Evolutionary conservation across 306 rosid genomes (phyloP), one percentile per base, ranked within the genome.

Genomic region (Amphicarpaea edgeworthii): DNA sequence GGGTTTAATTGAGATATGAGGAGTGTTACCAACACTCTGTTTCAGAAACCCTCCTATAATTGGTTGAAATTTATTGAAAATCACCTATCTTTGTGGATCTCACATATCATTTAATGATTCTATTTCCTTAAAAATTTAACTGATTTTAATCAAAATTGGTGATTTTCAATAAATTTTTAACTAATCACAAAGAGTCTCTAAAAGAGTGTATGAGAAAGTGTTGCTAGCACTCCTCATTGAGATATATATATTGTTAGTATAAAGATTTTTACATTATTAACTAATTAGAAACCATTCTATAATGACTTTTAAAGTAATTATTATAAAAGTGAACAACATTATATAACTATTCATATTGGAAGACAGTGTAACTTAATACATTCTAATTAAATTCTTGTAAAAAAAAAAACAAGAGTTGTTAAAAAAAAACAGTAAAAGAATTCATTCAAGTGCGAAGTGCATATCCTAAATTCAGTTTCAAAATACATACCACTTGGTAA

Each of bases 381-480:
- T 55, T 55, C 16, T 21, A 55, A 19, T 5, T 57, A 57, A 23
- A 57, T 11, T 23, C 15, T 21, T 0, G 20, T 20, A 3, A 8
- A 9, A 19, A 53, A 53, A 20, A 3, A 20, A 53, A 21, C 21
- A 54, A 30, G 40, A 59, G 20, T 26, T 49, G 2, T 3, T 19
- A 19, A 3, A 3, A 19, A 3, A 51, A 3, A 17, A 50, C 17
- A 19, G 10, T n/a, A 17, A 51, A 19, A 17, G 58, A 51, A 17
- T 51, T 19, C 26, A 51, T 51, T 49, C 17, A 51, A 51, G 10
- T 51, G 12, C 24, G n/a, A 50, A 50, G 24, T 50, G 17, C 20
- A 26, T 30, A 55, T 51, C 74, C n/a, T 12, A 50, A 62, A 71
- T 54, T 57, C 12, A 64, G 34, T 58, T 43, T 70, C 51, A 51